These are phyloP conservation scores for Nicotiana paniculata DNA, from an alignment of 257 asterid genomes.

Conservation along the genomic window DNA sequence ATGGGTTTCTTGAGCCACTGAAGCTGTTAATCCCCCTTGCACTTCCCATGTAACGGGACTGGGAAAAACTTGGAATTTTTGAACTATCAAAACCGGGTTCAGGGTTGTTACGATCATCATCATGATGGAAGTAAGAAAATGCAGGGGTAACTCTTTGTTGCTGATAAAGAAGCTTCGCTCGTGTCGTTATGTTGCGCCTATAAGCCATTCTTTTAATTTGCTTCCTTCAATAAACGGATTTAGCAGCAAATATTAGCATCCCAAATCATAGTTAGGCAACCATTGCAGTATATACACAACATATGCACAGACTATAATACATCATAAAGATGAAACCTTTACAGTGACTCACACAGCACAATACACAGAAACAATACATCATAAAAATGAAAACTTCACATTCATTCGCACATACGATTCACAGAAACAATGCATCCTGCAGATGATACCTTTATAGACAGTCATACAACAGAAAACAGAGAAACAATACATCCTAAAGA, in stretches of 20 bases:
- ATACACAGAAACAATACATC: neutral
- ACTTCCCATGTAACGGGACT: conserved; percentile 18
- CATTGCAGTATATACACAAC: neutral
- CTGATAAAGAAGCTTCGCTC: conserved; percentile 59
- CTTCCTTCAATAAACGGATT: neutral
- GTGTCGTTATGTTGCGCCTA: conserved; percentile 56
- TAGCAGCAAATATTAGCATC: neutral
- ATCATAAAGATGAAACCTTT: neutral
- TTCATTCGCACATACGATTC: neutral
- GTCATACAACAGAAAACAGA: neutral
- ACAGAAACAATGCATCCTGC: neutral
- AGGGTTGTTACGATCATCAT: conserved; percentile 27
- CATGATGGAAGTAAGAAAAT: conserved; percentile 40
- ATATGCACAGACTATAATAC: neutral
- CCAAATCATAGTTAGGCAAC: neutral
- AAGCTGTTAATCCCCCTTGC: conserved; percentile 23
- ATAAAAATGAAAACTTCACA: neutral
- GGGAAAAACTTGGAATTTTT: conserved; percentile 25
- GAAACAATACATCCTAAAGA: neutral
- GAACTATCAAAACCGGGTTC: conserved; percentile 12
- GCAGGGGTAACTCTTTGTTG: conserved; percentile 54
- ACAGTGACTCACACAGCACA: neutral
- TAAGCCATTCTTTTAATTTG: conserved; percentile 45
- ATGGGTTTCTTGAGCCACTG: conserved; percentile 21
- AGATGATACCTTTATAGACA: neutral